Evolutionary conservation across 495 filamentous ascomycete genomes (phyloP), one percentile per base, ranked within the genome.

Genomic region (Hypoxylon perforatum): DNA sequence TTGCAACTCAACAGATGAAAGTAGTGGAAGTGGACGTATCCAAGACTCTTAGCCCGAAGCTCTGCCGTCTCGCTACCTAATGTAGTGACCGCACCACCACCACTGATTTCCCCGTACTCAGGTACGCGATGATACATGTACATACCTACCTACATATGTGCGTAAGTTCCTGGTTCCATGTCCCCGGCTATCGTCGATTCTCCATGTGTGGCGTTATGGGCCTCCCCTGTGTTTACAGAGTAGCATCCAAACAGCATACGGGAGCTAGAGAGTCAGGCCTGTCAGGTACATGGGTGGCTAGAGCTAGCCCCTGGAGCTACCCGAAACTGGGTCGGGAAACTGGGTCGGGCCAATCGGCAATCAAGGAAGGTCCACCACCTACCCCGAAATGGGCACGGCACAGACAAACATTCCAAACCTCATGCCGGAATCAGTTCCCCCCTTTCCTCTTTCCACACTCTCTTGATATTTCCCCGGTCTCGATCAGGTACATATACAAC

Each of bases 291-390:
- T 35, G 30, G 5, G 30, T 11, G 11, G 11, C 4, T 35, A 35
- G 11, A 35, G 11, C 11, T 35, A 10, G 10, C 12, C 33, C 45
- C 11, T 8, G 14, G 22, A 30, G 30, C 42, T 15, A 44, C 56
- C 44, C 12, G n/a, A 17, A 2, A 4, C 14, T 36, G n/a, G n/a
- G 25, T 28, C 25, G 25, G 25, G 25, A 7, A n/a, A n/a, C n/a
- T n/a, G n/a, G n/a, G n/a, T n/a, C n/a, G 1, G 42, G 25, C 65
- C 65, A 68, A 68, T 68, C 58, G 59, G 59, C 42, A 48, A 14
- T 19, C 22, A 18, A 10, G 38, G 42, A 59, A 54, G 65, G 36
- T 42, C 65, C 65, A 62, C 63, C 23, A 12, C 30, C 61, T 58
- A 46, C 46, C 57, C 7, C 3, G n/a, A 61, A 67, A 38, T 15